phyloP scores from a whole-genome alignment of 1,139 yeast species.

The Candida neerlandica region DNA sequence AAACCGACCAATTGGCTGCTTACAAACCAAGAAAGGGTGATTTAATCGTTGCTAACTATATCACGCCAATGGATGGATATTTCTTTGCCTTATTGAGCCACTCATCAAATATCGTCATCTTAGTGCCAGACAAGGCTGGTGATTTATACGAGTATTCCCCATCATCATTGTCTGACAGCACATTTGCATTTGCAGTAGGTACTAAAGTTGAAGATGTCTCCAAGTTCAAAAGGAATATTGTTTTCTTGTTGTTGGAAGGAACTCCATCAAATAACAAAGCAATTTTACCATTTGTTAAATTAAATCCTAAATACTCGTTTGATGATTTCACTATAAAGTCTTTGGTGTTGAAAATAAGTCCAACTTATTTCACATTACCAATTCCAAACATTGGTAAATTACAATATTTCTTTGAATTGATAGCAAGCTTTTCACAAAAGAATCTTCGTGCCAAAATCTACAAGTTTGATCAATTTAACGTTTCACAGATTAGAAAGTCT shows the following conservation, averaged over 20 bases:
- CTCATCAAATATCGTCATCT: slow-evolving; percentile 31
- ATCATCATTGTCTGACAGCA: slow-evolving; percentile 36
- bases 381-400: slow-evolving; percentile 26
- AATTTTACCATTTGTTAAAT: slow-evolving; percentile 46
- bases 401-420: slow-evolving; percentile 28
- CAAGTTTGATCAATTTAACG: slow-evolving; percentile 15
- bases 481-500: slow-evolving; percentile 21
- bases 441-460: slow-evolving; percentile 29
- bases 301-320: slow-evolving; percentile 20
- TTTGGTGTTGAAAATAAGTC: slow-evolving; percentile 44
- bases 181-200: slow-evolving; percentile 27
- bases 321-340: slow-evolving; percentile 39
- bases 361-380: slow-evolving; percentile 37
- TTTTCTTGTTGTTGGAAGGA: slow-evolving; percentile 64
- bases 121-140: slow-evolving; percentile 49
- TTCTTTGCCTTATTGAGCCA: slow-evolving; percentile 18
- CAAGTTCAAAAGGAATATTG: slow-evolving; percentile 34
- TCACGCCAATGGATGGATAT: slow-evolving; percentile 58
- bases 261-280: slow-evolving; percentile 70
- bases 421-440: slow-evolving; percentile 25
- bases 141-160: slow-evolving; percentile 35
- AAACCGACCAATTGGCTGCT: slow-evolving; percentile 27
- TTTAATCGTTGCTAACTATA: slow-evolving; percentile 53
- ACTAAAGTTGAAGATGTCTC: slow-evolving; percentile 21
- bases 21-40: slow-evolving; percentile 46